These are phyloP conservation scores for Cercis canadensis DNA, from an alignment of 306 rosid genomes.

Conservation along the genomic window DNA sequence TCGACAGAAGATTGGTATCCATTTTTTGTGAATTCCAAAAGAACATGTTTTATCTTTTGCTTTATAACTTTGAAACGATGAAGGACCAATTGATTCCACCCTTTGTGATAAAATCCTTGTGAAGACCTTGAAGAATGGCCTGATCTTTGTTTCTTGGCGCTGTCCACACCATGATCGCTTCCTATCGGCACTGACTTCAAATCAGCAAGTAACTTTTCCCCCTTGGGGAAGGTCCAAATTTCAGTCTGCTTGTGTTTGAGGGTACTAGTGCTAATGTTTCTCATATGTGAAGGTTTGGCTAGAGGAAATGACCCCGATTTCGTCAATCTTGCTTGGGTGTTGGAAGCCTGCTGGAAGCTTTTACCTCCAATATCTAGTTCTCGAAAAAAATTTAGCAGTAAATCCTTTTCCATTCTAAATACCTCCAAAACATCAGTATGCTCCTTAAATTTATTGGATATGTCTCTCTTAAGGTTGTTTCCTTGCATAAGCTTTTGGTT, in stretches of 20 bases:
- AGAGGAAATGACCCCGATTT: conserved; percentile 84
- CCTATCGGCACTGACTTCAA: conserved; percentile 29
- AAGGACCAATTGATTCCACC: conserved; percentile 86
- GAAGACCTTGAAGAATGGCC: conserved; percentile 33
- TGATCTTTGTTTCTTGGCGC: conserved; percentile 33
- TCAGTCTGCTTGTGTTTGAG: conserved; percentile 78
- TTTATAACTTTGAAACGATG: conserved; percentile 74
- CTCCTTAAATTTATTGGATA: conserved; percentile 45
- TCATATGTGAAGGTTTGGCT: conserved; percentile 43
- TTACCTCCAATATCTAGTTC: conserved; percentile 44
- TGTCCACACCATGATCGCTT: conserved; percentile 33
- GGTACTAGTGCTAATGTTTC: conserved; percentile 50
- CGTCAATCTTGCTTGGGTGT: conserved; percentile 50
- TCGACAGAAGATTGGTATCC: conserved; percentile 41
- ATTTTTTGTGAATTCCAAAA: conserved; percentile 67
- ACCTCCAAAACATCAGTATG: conserved; percentile 59
- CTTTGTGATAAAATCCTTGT: conserved; percentile 54
- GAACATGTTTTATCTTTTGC: conserved; percentile 71
- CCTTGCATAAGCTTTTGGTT: conserved; percentile 16
- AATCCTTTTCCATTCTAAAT: conserved; percentile 61
- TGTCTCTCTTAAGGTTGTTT: conserved; percentile 38
- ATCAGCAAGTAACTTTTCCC: conserved; percentile 43
- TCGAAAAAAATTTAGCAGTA: conserved; percentile 64
- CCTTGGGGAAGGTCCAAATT: conserved; percentile 44
- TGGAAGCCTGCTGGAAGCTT: conserved; percentile 46